Evolutionary conservation across 164 flowering plant species (phyloP).

Genomic region (Tetrastigma voinierianum): DNA sequence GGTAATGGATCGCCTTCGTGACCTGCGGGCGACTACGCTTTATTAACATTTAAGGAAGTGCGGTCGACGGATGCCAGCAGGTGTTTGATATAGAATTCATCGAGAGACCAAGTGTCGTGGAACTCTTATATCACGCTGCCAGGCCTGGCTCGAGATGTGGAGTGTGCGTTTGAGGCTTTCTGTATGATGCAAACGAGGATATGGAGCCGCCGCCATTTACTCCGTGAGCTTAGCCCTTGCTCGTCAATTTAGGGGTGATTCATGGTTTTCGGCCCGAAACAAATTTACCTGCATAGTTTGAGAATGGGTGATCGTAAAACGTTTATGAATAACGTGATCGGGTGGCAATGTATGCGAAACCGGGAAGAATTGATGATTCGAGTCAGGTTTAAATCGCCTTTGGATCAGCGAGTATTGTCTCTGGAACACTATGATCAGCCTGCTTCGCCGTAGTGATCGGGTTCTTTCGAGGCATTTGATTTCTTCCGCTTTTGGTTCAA

Average conservation of each 20-base stretch:
- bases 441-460: constrained; percentile 54
- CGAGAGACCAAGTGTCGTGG: constrained; percentile 76
- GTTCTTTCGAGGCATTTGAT: constrained; percentile 54
- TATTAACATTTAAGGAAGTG: constrained; percentile 65
- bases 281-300: constrained; percentile 55
- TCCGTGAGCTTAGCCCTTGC: constrained; percentile 56
- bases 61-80: constrained; percentile 42
- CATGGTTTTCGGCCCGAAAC: constrained; percentile 52
- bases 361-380: constrained; percentile 50
- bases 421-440: constrained; percentile 83
- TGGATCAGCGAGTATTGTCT: constrained; percentile 53
- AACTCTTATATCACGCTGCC: constrained; percentile 66
- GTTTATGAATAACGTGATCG: constrained; percentile 58
- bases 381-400: constrained; percentile 42
- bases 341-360: constrained; percentile 76
- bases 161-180: constrained; percentile 49
- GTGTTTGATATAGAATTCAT: constrained; percentile 70
- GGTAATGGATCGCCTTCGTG: constrained; percentile 41
- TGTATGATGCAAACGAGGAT: constrained; percentile 40
- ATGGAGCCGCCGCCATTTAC: constrained; percentile 58
- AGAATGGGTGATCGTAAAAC: constrained; percentile 41
- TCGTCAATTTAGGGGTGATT: constrained; percentile 38
- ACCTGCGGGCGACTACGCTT: constrained; percentile 70
- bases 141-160: constrained; percentile 57
- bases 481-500: constrained; percentile 42